Evolutionary conservation across 208 protist species (phyloP).

Genomic region (Crithidia expoeki): DNA sequence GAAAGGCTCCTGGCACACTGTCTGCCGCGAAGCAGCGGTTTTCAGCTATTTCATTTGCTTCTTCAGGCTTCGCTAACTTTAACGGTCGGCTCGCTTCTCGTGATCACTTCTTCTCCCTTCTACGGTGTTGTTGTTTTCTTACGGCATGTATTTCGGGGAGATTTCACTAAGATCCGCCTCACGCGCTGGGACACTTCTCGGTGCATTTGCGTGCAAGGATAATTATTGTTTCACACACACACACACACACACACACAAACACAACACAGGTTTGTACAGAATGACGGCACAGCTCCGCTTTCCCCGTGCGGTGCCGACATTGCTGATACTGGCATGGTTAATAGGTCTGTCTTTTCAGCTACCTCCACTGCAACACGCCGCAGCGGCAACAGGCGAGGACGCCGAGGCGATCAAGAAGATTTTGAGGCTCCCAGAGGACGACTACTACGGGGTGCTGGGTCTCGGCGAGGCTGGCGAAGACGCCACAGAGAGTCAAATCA

Average conservation of each 20-base stretch:
- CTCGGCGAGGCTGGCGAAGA: conserved; percentile 62
- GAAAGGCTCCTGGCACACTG: too few relatives aligned
- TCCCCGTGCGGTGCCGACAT: conserved; percentile 3
- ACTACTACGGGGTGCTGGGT: conserved; percentile 82
- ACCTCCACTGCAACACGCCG: neutral
- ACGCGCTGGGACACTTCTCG: neutral
- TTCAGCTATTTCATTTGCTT: too few relatives aligned
- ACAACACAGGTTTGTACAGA: neutral
- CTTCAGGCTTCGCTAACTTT: too few relatives aligned
- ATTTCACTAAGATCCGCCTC: neutral
- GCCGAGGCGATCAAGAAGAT: conserved; percentile 13
- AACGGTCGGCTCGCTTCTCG: too few relatives aligned
- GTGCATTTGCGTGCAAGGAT: neutral
- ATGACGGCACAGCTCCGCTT: neutral
- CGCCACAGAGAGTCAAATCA: conserved; percentile 84
- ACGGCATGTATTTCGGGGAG: neutral
- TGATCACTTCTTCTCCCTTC: neutral
- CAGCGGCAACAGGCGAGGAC: conserved; percentile 4
- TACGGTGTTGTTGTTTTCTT: neutral
- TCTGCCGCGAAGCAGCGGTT: too few relatives aligned
- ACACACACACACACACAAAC: too few relatives aligned
- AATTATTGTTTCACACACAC: neutral
- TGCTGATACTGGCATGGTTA: conserved; percentile 19
- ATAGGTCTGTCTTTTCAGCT: conserved; percentile 6
- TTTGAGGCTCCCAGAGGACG: conserved; percentile 34